These are phyloP conservation scores for Pichia occidentalis DNA, from an alignment of 805 yeast species.

Conservation along the genomic window DNA sequence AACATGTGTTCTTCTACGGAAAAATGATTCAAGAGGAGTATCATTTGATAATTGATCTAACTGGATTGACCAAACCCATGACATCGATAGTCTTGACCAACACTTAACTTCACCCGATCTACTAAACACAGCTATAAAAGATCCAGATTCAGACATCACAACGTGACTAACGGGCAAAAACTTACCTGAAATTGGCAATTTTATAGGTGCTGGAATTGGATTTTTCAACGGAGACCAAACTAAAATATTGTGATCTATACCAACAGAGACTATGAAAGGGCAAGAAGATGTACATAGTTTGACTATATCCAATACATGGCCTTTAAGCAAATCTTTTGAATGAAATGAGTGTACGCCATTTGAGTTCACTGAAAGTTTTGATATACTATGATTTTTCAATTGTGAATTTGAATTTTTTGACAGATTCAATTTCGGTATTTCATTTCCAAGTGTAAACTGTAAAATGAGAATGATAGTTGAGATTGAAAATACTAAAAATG, in stretches of 20 bases:
- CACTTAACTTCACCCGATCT: constrained; percentile 49
- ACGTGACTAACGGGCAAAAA: constrained; percentile 60
- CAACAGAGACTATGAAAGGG: constrained; percentile 63
- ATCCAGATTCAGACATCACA: constrained; percentile 53
- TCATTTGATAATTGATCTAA: constrained; percentile 33
- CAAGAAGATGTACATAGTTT: constrained; percentile 52
- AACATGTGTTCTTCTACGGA: constrained; percentile 44
- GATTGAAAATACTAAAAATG: constrained; percentile 44
- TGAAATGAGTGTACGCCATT: constrained; percentile 16
- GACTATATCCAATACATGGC: constrained; percentile 59
- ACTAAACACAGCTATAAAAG: constrained; percentile 49
- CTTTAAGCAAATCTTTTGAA: constrained; percentile 37
- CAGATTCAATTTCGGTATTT: constrained; percentile 14
- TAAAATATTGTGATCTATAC: constrained; percentile 63
- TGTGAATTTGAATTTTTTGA: background rate
- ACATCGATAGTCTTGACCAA: constrained; percentile 49
- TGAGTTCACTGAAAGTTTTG: background rate
- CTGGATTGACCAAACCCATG: constrained; percentile 51
- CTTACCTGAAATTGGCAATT: constrained; percentile 35
- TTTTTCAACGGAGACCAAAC: constrained; percentile 65
- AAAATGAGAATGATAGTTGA: constrained; percentile 43
- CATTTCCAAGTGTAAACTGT: constrained; percentile 31
- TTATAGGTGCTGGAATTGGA: constrained; percentile 42
- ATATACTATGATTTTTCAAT: background rate
- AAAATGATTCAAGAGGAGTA: constrained; percentile 50